phyloP scores from a whole-genome alignment of 805 yeast genomes.

The Ogataea kodamae region DNA sequence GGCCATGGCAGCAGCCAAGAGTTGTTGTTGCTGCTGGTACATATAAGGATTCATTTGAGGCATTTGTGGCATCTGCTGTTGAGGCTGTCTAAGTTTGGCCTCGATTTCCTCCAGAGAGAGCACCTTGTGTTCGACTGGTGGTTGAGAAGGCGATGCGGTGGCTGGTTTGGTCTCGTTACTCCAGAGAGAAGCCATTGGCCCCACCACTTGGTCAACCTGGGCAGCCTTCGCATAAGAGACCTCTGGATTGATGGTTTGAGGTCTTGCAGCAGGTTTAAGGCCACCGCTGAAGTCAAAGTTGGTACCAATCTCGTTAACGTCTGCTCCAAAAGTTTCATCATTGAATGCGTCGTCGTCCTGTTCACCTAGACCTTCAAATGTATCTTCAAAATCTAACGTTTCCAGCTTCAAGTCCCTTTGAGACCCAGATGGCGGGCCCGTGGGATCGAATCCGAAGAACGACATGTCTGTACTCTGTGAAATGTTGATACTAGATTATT shows the following conservation, averaged over 20 bases:
- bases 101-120: slow-evolving; percentile 82
- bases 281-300: slow-evolving; percentile 63
- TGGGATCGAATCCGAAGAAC: slow-evolving; percentile 61
- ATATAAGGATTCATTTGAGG: slow-evolving; percentile 25
- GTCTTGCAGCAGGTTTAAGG: slow-evolving; percentile 13
- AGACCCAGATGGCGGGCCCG: slow-evolving; percentile 33
- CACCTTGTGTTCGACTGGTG: slow-evolving; percentile 39
- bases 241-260: slow-evolving; percentile 21
- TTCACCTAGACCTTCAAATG: slow-evolving; percentile 78
- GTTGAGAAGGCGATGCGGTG: slow-evolving; percentile 21
- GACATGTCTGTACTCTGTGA: slow-evolving; percentile 42
- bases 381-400: slow-evolving; percentile 74
- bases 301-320: slow-evolving; percentile 41
- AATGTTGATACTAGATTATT: slow-evolving; percentile 4
- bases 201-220: slow-evolving; percentile 42
- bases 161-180: slow-evolving; percentile 33
- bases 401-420: slow-evolving; percentile 27
- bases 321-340: slow-evolving; percentile 73
- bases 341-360: slow-evolving; percentile 78
- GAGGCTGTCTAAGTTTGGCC: slow-evolving; percentile 60
- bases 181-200: slow-evolving; percentile 76
- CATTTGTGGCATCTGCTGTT: slow-evolving; percentile 16
- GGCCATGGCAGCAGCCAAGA: slow-evolving; percentile 31
- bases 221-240: slow-evolving; percentile 45
- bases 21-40: slow-evolving; percentile 32